phyloP scores from a whole-genome alignment of 371 early-diverging fungal genomes.

The Chytridiales sp. region DNA sequence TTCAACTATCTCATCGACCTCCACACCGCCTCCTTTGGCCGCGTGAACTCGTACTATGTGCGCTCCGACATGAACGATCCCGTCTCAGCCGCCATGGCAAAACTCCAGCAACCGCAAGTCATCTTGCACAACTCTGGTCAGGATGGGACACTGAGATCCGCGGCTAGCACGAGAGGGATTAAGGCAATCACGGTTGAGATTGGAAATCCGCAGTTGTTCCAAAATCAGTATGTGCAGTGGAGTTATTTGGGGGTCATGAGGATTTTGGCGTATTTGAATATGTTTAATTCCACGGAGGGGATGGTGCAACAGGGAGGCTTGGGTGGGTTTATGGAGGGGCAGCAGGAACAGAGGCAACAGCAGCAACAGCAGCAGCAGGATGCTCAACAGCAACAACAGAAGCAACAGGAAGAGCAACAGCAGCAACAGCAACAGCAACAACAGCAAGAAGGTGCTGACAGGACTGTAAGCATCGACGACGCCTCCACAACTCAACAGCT shows the following conservation, averaged over 20 bases:
- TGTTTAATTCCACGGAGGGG: too few species aligned
- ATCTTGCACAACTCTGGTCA: conserved; percentile 55
- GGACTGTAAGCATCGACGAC: neutral
- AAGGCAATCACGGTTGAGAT: conserved; percentile 82
- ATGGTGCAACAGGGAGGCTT: too few species aligned
- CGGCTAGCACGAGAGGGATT: conserved; percentile 75
- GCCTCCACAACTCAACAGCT: conserved; percentile 17
- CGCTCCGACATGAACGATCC: conserved; percentile 83
- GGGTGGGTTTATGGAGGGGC: too few species aligned
- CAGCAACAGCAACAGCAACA: too few species aligned
- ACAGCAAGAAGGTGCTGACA: too few species aligned
- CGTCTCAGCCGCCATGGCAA: conserved; percentile 72
- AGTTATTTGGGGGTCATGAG: conserved; percentile 53
- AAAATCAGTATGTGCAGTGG: conserved; percentile 55
- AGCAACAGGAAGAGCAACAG: too few species aligned
- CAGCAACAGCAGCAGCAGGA: too few species aligned
- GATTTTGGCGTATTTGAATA: conserved; percentile 48
- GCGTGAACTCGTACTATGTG: conserved; percentile 86
- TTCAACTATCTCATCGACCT: conserved; percentile 84
- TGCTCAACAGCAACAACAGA: too few species aligned
- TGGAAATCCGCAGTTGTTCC: conserved; percentile 55
- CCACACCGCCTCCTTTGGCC: conserved; percentile 85
- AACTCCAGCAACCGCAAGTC: conserved; percentile 85
- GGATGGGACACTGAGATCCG: conserved; percentile 77
- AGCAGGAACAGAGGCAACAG: too few species aligned